phyloP scores from a whole-genome alignment of 225 moss, liverwort and hornwort species.

The Bryum argenteum region DNA sequence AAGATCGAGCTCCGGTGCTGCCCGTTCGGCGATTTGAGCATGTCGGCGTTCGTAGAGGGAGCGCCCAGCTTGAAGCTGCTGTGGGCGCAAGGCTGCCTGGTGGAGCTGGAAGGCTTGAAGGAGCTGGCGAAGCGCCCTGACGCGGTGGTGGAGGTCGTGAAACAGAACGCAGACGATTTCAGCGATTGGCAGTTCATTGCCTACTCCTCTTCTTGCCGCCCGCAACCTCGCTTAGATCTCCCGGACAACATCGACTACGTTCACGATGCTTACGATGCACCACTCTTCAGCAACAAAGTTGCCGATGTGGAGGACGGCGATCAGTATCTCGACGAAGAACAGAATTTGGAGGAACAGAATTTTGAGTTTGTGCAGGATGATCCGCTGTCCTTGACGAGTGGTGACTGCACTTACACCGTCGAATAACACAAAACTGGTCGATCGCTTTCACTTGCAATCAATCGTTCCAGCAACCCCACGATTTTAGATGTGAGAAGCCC shows the following conservation, averaged over 20 bases:
- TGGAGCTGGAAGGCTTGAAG: conserved; percentile 43
- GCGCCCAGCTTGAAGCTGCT: conserved; percentile 50
- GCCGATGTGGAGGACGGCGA: neutral
- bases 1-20: conserved; percentile 67
- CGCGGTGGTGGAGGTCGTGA: conserved; percentile 57
- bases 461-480: too few relatives aligned
- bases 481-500: neutral
- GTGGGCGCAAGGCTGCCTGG: conserved; percentile 61
- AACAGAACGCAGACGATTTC: conserved; percentile 30
- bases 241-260: conserved; percentile 55
- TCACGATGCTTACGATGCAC: conserved; percentile 33
- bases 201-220: conserved; percentile 41
- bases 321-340: conserved; percentile 10
- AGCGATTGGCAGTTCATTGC: conserved; percentile 60
- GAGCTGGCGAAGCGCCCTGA: conserved; percentile 45
- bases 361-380: conserved; percentile 29
- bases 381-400: neutral
- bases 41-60: conserved; percentile 44
- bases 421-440: too few relatives aligned
- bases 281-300: conserved; percentile 26
- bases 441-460: too few relatives aligned
- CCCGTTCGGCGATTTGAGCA: conserved; percentile 55
- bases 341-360: neutral
- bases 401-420: conserved; percentile 23
- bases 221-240: conserved; percentile 33